A percentile compares a stretch with the other conserved stretches of the same genome.
Evolutionary conservation across 768 basidiomycete genomes (phyloP).

Genomic region (Tricholomella constricta): DNA sequence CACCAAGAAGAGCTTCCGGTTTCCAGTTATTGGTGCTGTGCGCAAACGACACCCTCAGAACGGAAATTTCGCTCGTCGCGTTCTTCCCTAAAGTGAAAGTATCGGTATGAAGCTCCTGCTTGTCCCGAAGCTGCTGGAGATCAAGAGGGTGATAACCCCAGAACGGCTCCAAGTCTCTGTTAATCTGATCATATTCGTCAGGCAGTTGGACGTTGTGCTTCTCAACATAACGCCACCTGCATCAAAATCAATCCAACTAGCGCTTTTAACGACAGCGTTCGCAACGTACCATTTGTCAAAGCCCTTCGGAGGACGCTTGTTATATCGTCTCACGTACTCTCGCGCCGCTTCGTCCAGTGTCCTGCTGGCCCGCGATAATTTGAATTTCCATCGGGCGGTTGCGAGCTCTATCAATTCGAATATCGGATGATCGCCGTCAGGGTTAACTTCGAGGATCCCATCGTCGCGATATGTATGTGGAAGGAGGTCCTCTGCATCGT

Average conservation of each 20-base stretch:
- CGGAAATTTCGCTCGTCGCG: constrained; percentile 15
- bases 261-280: background rate
- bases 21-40: constrained; percentile 12
- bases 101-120: constrained; percentile 31
- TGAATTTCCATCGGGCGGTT: constrained; percentile 57
- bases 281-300: constrained; percentile 82
- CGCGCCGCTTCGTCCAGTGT: constrained; percentile 71
- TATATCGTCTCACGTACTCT: constrained; percentile 78
- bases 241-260: background rate
- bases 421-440: constrained; percentile 67
- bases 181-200: constrained; percentile 58
- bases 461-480: constrained; percentile 37
- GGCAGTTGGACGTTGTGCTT: constrained; percentile 48
- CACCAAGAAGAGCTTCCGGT: constrained; percentile 17
- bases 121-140: constrained; percentile 27
- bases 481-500: constrained; percentile 18
- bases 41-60: constrained; percentile 18
- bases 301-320: constrained; percentile 78
- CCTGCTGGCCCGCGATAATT: constrained; percentile 70
- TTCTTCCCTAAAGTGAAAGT: constrained; percentile 38
- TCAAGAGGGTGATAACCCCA: constrained; percentile 40
- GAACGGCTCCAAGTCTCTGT: constrained; percentile 42
- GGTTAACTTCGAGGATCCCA: constrained; percentile 43
- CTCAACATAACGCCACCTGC: constrained; percentile 49
- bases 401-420: constrained; percentile 73